Percentiles rank a stretch among this genome's conserved stretches.
phyloP scores from a whole-genome alignment of 768 basidiomycete genomes.

The Mycena sanguinolenta region DNA sequence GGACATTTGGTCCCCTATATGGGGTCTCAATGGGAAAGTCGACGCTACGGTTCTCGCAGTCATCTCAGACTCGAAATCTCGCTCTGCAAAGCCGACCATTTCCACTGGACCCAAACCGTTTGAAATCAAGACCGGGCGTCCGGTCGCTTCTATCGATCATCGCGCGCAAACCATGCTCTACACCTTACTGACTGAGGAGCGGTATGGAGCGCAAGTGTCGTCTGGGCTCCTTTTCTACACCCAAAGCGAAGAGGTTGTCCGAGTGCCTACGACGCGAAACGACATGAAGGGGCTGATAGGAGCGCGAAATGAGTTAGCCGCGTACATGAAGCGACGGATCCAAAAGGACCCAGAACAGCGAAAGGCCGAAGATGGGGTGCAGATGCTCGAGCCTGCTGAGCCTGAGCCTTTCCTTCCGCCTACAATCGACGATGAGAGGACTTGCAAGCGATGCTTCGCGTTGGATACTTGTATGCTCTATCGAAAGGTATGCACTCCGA shows the following conservation, averaged over 20 bases:
- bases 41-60: slow-evolving; percentile 88
- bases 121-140: slow-evolving; percentile 95
- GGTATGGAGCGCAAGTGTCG: slow-evolving; percentile 87
- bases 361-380: background rate
- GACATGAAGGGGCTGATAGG: slow-evolving; percentile 89
- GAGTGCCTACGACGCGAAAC: slow-evolving; percentile 83
- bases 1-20: slow-evolving; percentile 96
- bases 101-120: slow-evolving; percentile 75
- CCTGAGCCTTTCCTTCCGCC: slow-evolving; percentile 81
- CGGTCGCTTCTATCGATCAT: slow-evolving; percentile 86
- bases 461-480: slow-evolving; percentile 95
- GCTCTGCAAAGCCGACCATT: slow-evolving; percentile 38
- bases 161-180: slow-evolving; percentile 99
- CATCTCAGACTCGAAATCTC: slow-evolving; percentile 62
- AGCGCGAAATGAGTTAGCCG: slow-evolving; percentile 87
- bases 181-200: slow-evolving; percentile 88
- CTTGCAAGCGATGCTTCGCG: slow-evolving; percentile 86
- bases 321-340: slow-evolving; percentile 74
- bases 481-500: slow-evolving; percentile 70
- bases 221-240: slow-evolving; percentile 95
- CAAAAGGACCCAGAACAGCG: slow-evolving; percentile 31
- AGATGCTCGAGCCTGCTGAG: slow-evolving; percentile 43
- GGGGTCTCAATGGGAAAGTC: slow-evolving; percentile 95
- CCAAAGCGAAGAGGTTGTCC: slow-evolving; percentile 88
- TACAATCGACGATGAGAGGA: slow-evolving; percentile 84